phyloP scores from a whole-genome alignment of 2,329 filamentous ascomycete species.

The Berkeleyomyces basicola region DNA sequence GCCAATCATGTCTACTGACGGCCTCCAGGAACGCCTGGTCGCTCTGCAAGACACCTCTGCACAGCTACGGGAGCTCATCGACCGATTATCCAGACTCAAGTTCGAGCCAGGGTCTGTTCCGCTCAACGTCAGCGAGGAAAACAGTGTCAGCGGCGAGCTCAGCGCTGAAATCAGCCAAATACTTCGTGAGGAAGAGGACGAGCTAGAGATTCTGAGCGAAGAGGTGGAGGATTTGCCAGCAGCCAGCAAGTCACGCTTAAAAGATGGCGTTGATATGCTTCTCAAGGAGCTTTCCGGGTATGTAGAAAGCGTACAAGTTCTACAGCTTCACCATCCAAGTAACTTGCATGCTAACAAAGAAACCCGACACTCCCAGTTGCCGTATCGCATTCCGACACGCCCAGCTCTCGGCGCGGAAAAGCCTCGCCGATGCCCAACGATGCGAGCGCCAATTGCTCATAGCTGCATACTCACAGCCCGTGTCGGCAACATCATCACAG shows the following conservation, averaged over 20 bases:
- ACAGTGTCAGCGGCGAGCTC: constrained; percentile 50
- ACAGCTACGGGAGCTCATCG: constrained; percentile 42
- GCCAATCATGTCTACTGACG: constrained; percentile 38
- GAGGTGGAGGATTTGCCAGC: constrained; percentile 53
- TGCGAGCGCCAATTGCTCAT: constrained; percentile 65
- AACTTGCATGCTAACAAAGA: constrained; percentile 12
- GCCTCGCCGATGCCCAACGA: constrained; percentile 53
- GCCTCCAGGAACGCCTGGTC: constrained; percentile 43
- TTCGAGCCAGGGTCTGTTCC: constrained; percentile 43
- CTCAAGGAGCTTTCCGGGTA: constrained; percentile 57
- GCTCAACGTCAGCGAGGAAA: constrained; percentile 31
- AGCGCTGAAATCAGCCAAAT: constrained; percentile 63
- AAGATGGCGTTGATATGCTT: constrained; percentile 49
- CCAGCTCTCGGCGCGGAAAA: constrained; percentile 61
- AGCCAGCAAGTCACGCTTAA: constrained; percentile 38
- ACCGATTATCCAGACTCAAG: constrained; percentile 39
- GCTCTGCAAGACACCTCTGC: constrained; percentile 44
- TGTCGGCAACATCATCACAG: constrained; percentile 18
- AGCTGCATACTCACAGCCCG: constrained; percentile 38
- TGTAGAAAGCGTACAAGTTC: constrained; percentile 11
- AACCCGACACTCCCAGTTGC: constrained; percentile 22
- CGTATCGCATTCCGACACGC: constrained; percentile 63
- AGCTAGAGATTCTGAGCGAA: constrained; percentile 63
- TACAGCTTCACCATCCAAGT: background rate
- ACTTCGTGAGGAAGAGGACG: constrained; percentile 64